phyloP scores from a whole-genome alignment of 1,139 yeast species.

The Pichia inconspicua region DNA sequence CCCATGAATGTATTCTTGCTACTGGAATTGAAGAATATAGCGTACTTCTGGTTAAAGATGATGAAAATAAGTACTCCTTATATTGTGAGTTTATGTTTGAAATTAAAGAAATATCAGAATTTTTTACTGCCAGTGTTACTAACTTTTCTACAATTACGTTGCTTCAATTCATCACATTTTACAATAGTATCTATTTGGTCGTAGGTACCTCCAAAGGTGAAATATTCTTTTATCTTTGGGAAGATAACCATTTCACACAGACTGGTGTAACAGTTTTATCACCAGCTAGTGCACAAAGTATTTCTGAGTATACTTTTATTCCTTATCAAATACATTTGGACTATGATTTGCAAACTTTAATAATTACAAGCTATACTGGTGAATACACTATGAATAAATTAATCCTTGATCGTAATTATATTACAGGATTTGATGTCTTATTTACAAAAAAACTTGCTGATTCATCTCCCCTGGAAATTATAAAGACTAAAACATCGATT shows the following conservation, averaged over 20 bases:
- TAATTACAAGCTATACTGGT: constrained; percentile 12
- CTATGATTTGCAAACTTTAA: neutral
- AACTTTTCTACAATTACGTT: neutral
- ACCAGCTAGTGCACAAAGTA: neutral
- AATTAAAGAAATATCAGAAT: neutral
- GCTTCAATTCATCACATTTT: neutral
- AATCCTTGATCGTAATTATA: neutral
- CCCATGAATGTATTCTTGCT: constrained; percentile 1
- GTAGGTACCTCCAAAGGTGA: neutral
- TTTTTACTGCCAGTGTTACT: neutral
- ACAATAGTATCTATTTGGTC: neutral
- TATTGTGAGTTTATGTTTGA: neutral
- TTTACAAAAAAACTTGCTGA: neutral
- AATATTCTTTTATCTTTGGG: neutral
- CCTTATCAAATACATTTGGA: constrained; percentile 1
- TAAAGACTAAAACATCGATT: neutral
- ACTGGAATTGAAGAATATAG: neutral
- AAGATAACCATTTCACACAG: neutral
- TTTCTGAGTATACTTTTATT: neutral
- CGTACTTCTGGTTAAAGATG: neutral
- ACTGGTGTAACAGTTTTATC: neutral
- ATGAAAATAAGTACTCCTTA: neutral
- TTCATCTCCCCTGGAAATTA: neutral
- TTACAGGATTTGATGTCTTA: neutral
- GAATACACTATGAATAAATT: constrained; percentile 2